phyloP scores from a whole-genome alignment of 345 rosid species.

The Isatis tinctoria region DNA sequence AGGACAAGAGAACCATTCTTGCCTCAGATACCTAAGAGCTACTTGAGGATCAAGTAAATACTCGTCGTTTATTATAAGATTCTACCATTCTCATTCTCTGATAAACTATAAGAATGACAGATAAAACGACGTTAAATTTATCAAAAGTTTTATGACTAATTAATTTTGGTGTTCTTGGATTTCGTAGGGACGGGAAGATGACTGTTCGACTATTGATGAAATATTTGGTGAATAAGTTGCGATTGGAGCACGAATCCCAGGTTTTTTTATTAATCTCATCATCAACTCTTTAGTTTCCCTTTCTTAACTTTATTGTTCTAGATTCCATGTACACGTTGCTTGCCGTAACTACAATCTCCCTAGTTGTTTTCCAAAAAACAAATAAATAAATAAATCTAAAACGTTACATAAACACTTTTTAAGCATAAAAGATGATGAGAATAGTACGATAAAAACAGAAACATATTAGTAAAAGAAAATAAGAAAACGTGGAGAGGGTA shows the following conservation, averaged over 20 bases:
- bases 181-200: slow-evolving; percentile 90
- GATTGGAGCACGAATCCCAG: slow-evolving; percentile 94
- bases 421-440: slow-evolving; percentile 27
- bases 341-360: slow-evolving; percentile 37
- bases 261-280: slow-evolving; percentile 36
- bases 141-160: slow-evolving; percentile 14
- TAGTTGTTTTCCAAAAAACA: neutral
- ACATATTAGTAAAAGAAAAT: slow-evolving; percentile 11
- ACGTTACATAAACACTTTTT: slow-evolving; percentile 9
- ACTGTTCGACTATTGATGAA: slow-evolving; percentile 84
- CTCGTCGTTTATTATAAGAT: neutral
- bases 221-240: slow-evolving; percentile 94
- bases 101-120: neutral
- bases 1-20: slow-evolving; percentile 70
- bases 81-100: neutral
- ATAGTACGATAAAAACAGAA: slow-evolving; percentile 25
- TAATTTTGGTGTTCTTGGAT: slow-evolving; percentile 26
- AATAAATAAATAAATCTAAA: neutral
- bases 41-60: slow-evolving; percentile 92
- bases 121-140: slow-evolving; percentile 7
- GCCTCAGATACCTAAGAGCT: slow-evolving; percentile 96
- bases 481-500: slow-evolving; percentile 31
- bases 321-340: slow-evolving; percentile 35
- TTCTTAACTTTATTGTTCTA: slow-evolving; percentile 18
- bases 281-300: slow-evolving; percentile 4